Conservation (phyloP, 108 stramenopile species). For the Mayamaea pseudoterrestris region DNA sequence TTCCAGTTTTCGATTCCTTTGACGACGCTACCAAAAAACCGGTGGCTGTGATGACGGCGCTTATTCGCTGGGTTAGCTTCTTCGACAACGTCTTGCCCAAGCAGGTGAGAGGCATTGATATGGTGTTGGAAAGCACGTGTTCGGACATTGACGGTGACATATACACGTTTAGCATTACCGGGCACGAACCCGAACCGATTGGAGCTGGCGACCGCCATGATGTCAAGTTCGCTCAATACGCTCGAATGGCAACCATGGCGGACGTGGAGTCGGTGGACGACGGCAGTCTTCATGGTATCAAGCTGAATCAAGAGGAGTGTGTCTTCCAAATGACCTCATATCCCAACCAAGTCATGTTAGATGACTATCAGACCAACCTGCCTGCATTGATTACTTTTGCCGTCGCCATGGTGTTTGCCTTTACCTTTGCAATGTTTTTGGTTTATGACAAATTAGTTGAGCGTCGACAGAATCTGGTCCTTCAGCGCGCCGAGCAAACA, state of each 20-base stretch:
- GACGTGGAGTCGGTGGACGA: too few relatives aligned
- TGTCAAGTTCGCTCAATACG: too few relatives aligned
- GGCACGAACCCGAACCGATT: background rate
- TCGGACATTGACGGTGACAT: background rate
- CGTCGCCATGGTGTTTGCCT: slow-evolving; percentile 24
- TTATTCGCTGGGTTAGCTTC: too few relatives aligned
- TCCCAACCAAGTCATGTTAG: background rate
- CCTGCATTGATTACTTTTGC: slow-evolving; percentile 1
- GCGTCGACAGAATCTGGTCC: slow-evolving; percentile 23
- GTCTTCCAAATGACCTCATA: too few relatives aligned
- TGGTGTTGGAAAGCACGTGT: background rate
- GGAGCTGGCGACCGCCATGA: background rate
- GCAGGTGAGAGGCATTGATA: background rate
- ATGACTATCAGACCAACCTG: slow-evolving; percentile 1
- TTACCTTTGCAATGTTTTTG: slow-evolving; percentile 20
- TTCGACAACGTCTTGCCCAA: background rate
- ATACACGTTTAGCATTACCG: background rate
- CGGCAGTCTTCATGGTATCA: background rate
- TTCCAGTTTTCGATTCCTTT: background rate
- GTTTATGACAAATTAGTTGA: slow-evolving; percentile 33
- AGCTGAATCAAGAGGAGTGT: slow-evolving; percentile 1
- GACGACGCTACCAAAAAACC: background rate
- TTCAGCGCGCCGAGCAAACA: slow-evolving; percentile 10
- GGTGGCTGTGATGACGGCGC: slow-evolving; percentile 3
- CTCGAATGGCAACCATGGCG: too few relatives aligned